Evolutionary conservation across 805 yeast species (phyloP), one percentile per base, ranked within the genome.

Genomic region (Debaryomyces castellii): DNA sequence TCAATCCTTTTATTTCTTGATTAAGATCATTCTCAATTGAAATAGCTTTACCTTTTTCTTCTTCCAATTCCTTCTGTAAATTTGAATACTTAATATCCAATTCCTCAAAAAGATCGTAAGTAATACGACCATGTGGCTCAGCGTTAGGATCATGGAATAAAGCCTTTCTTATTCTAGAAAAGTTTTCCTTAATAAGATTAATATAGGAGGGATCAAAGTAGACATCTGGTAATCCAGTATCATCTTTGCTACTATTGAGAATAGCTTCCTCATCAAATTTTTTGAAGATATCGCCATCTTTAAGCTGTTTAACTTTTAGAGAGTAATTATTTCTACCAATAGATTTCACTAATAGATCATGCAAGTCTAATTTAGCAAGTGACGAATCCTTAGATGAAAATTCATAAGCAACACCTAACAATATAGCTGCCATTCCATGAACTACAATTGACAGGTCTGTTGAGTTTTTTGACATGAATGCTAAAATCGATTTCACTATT

Each of bases 201-300:
- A 87, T 82, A 59, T 89, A 89, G 2, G 74, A 65, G 0, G 77
- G 60, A 47, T 83, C 85, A 58, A 94, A 85, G 55, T 78, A 89
- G 1, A 92, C 86, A 47, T 82, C 80, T 0, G 98, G 99, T 35
- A 92, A 74, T 1, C 99, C 99, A 1, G 96, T 82, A 2, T 82
- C 84, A 59, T 89, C 96, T 50, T 78, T 76, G 3, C 73, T 71
- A 2, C 83, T 79, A 14, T 73, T 69, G 20, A 79, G 62, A 22
- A 80, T 68, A 18, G 71, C 68, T 1, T 74, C 75, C 3, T 73
- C 76, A n/a, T 77, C 81, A 51, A 79, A 85, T 44, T 79, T 76
- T 8, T 77, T 73, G 55, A 89, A 81, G 5, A 66, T 56, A 0
- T 77, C 61, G 46, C 74, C 71, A 39, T 86, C 87, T 50, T 83